Evolutionary conservation across 2,329 filamentous ascomycete species (phyloP), one percentile per base, ranked within the genome.

Genomic region (Alternaria metachromatica): DNA sequence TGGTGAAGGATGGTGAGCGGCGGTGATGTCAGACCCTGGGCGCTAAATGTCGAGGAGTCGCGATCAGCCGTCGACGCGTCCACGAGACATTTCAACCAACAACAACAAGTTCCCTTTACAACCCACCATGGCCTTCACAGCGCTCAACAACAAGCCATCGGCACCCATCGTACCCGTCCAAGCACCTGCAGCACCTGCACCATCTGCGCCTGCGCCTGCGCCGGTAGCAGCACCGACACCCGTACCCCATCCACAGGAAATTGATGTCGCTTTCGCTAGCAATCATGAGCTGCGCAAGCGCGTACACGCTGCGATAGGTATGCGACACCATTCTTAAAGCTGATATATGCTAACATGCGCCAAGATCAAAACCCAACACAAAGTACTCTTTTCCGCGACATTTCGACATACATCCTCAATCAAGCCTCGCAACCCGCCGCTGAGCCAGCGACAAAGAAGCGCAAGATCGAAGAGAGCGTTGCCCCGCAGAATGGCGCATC

Each of bases 391-490:
- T 80, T 80, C 58, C 74, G 74, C 68, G 78, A 80, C 62, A 80
- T 80, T 20, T 80, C 77, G 11, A 72, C 71, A 6, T 79, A 74
- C 23, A 79, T 80, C 10, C 66, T 80, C 15, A 69, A 69, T 21
- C 72, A 73, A 46, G 50, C 70, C 2, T 69, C 74, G 25, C 72
- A 72, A 21, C 45, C 65, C 25, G 15, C 72, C 3, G 51, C 55
- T 41, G 75, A 78, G 57, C 78, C 76, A 9, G 70, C 73, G 15
- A 66, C 76, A 2, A 81, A 81, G 71, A 81, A 81, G 65, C 78
- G 80, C 58, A 82, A 80, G 63, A 58, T 81, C 6, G 78, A 80
- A 7, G 72, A 75, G 9, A 68, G 56, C 58, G 72, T 69, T 21
- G 68, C 63, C 18, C 60, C 63, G 11, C 63, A 67, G n/a, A 76